Base-by-base conservation (phyloP, 805 yeast species). In the Cyberlindnera subsufficiens region DNA sequence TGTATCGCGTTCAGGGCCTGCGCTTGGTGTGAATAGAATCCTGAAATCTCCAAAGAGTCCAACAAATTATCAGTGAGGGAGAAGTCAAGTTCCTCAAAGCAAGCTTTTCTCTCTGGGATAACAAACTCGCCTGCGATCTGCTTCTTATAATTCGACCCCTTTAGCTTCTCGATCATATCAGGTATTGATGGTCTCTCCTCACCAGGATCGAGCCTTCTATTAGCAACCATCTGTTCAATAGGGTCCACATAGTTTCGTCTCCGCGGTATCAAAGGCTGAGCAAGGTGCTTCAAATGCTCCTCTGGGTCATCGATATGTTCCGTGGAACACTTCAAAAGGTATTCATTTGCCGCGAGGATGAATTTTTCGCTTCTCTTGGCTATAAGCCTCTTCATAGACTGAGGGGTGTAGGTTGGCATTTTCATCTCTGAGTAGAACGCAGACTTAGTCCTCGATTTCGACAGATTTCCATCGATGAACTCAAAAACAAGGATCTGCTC, bases 11-110 rank as follows among this genome's bases (percentile, higher is more conserved):
- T 72, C 2, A 90, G 60, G 0, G 96, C 97, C 39, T 76, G 74
- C 1, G 85, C 78, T 59, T 93, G 99, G 64, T 93, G 99, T 0
- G 77, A 59, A 59, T 88, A 93, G 30, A 91, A 73, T 6, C 66
- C 58, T 1, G 72, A 68, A 9, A 68, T 65, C 35, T 67, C 63
- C 13, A 88, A 61, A 0, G 86, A 84, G 8, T 67, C 66, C 31
- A 65, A 59, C 6, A 81, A 68, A 17, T 74, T 75, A 20, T 73
- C 77, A 0, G 86, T 66, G n/a, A 77, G 50, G 30, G 65, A 66
- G 53, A 68, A 68, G 36, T 68, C 55, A 43, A 77, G 46, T 11
- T 67, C 65, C 15, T 62, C 69, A 51, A 61, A 78, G 3, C 53
- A 44, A 0, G 93, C 80, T 0, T 50, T 53, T 44, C 74, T 68